Evolutionary conservation across 352 stramenopile species (phyloP), one percentile per base, ranked within the genome.

Genomic region (Pseudoperonospora humuli): DNA sequence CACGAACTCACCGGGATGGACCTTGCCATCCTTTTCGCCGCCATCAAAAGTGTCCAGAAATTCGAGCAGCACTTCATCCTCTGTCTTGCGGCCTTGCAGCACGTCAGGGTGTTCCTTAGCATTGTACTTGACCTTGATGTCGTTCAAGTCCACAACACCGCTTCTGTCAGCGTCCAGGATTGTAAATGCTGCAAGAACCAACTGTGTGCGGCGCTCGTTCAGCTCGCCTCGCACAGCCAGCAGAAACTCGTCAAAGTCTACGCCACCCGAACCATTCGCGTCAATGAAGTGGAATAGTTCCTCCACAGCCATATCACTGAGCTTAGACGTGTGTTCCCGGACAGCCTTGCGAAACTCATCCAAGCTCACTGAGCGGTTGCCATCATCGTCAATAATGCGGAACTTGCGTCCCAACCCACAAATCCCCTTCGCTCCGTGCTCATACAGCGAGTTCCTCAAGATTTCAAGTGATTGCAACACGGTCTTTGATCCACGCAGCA

Each of bases 301-400:
- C 28, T 72, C 49, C 25, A 80, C 62, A 38, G 88, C 76, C 45
- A 48, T 32, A 6, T 73, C 58, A 25, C 39, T 77, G 10, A 91
- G 45, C 17, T 74, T 64, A 5, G 89, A 54, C 5, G 61, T 61
- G 43, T 88, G 76, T 40, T 89, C 79, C 20, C 59, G 58, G 36
- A 92, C 70, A 7, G 75, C 79, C 61, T 92, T 89, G 26, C 50
- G 51, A 44, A 95, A 90, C 56, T 95, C 85, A 8, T 64, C 50
- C 15, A 78, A 44, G 40, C 63, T 86, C 33, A 95, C 43, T 35
- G 73, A 75, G 11, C 67, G 61, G 67, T 94, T 91, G 29, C 79
- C 78, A 45, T 94, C 77, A 48, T 95, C 78, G 50, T 95, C 84
- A 40, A 94, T 89, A 62, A 95, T 91, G 15, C 82, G 77, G 54